phyloP scores from a whole-genome alignment of 1,284 basidiomycete genomes.

The Schizophyllum amplum region DNA sequence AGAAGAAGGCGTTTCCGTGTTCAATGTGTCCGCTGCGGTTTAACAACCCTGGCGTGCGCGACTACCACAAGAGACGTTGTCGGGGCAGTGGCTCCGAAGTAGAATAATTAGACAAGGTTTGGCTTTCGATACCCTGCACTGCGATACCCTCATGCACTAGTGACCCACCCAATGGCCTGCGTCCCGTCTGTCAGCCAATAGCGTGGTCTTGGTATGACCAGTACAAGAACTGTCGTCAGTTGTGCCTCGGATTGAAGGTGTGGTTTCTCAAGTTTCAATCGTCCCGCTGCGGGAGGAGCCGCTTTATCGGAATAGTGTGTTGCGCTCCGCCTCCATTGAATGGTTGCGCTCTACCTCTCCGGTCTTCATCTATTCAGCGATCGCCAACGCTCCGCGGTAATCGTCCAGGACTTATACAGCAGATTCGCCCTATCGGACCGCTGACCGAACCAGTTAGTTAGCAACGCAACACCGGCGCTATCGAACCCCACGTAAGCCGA shows the following conservation, averaged over 20 bases:
- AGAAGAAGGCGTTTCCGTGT: background rate
- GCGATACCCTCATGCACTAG: background rate
- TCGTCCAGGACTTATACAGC: background rate
- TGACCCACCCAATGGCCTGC: background rate
- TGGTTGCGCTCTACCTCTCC: too few species aligned
- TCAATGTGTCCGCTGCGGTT: background rate
- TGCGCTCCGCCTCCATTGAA: too few species aligned
- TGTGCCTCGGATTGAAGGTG: too few species aligned
- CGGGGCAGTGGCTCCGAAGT: background rate
- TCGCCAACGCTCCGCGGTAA: too few species aligned
- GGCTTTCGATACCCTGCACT: background rate
- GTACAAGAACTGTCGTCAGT: too few species aligned
- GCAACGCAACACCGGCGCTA: background rate
- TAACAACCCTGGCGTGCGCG: background rate
- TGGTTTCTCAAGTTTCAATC: too few species aligned
- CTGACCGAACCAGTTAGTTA: too few species aligned
- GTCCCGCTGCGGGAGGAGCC: too few species aligned
- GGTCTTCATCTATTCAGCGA: too few species aligned
- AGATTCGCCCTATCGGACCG: background rate
- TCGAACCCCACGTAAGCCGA: background rate
- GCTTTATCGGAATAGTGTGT: too few species aligned
- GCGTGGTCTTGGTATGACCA: too few species aligned
- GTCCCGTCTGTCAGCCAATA: background rate
- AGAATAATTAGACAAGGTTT: background rate
- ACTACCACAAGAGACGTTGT: background rate